Evolutionary conservation across 495 filamentous ascomycete species (phyloP).

Genomic region (Daldinia childiae): DNA sequence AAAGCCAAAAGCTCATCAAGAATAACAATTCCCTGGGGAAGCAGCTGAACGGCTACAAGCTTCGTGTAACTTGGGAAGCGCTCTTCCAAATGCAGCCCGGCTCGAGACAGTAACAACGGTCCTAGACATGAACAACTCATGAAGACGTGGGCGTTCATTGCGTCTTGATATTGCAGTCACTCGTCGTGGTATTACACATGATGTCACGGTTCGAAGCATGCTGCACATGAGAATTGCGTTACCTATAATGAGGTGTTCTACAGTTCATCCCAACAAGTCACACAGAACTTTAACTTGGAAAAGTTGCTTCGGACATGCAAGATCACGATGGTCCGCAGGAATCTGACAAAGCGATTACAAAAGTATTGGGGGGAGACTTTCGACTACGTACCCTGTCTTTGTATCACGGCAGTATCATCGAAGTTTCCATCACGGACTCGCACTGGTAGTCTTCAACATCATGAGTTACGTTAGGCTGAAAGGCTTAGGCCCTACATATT

Average conservation of each 20-base stretch:
- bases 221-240: conserved; percentile 34
- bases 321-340: conserved; percentile 33
- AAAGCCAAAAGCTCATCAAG: conserved; percentile 5
- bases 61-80: conserved; percentile 39
- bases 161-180: conserved; percentile 22
- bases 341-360: conserved; percentile 41
- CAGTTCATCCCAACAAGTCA: conserved; percentile 19
- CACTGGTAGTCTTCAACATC: conserved; percentile 21
- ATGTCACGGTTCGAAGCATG: conserved; percentile 39
- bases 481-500: conserved; percentile 14
- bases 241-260: conserved; percentile 19
- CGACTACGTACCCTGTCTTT: conserved; percentile 17
- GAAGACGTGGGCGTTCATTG: conserved; percentile 13
- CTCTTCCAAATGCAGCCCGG: conserved; percentile 44
- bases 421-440: conserved; percentile 17
- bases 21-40: conserved; percentile 7
- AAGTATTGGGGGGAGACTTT: conserved; percentile 11
- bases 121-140: conserved; percentile 21
- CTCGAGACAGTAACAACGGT: conserved; percentile 33
- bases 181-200: conserved; percentile 33
- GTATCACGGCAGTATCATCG: conserved; percentile 18
- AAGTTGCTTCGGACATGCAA: conserved; percentile 34
- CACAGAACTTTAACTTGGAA: conserved; percentile 32
- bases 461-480: conserved; percentile 14
- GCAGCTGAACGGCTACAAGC: conserved; percentile 44